Base-by-base conservation (phyloP, 352 stramenopile genomes). In the Pythium aquatile region DNA sequence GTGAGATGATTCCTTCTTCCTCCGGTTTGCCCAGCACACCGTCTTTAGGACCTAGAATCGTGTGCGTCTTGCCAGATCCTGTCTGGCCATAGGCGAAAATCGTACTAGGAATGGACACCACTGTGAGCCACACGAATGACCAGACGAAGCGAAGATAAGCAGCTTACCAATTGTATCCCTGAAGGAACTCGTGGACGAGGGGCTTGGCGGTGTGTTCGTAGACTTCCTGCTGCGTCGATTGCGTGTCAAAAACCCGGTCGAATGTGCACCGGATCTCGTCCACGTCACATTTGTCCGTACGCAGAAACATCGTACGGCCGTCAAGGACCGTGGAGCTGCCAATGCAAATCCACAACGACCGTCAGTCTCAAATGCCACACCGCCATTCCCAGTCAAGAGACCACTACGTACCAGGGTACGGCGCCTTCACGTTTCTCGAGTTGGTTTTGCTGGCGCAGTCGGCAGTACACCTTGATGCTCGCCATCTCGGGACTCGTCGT, bases 191-290 rank as follows among this genome's bases (percentile, higher is more conserved):
- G 11, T 77, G 71, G 6, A 88, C 77, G 16, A 91, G 74, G 17
- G 77, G 76, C 65, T 88, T 85, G 28, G 82, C 82, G 13, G 79
- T 81, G 70, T 86, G 65, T 26, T 86, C 73, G 65, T 90, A 93
- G 3, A 93, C 81, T 26, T 93, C 77, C 40, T 79, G 61, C 61
- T 93, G 82, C 3, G 63, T 90, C 9, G 82, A 76, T 49, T 84
- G 30, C 52, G 70, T 56, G 51, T 81, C 69, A 61, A 93, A 93
- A 7, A 91, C 81, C 55, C 72, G 78, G 61, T 91, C 83, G 52
- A 91, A 93, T 2, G 77, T 87, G 58, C 72, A 93, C 52, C 84
- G 76, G 55, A 88, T 87, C 68, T 88, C 81, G 63, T 91, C 82
- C 24, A 88, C 81, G 29, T 90, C 79, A 51, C 79, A 88, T 37